Evolutionary conservation across 139 green algal genomes (phyloP), one percentile per base, ranked within the genome.

Genomic region (Mesotaenium endlicherianum): DNA sequence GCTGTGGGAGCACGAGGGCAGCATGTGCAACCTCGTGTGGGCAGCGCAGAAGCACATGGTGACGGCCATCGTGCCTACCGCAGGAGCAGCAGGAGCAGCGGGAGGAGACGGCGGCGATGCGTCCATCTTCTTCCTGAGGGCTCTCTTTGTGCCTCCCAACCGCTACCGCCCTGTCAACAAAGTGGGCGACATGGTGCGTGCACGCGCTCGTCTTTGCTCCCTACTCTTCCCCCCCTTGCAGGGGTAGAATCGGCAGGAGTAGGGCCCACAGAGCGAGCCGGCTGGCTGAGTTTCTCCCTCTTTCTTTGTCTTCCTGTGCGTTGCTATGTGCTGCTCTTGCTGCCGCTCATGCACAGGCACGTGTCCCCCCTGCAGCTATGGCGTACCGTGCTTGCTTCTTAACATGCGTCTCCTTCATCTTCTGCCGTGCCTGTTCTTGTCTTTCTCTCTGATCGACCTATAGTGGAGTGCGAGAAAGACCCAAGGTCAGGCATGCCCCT

Each of bases 141-240:
- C 88, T 0, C 60, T 99, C 34, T 87, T 94, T 1, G 96, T 99
- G 59, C 70, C 95, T 0, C 96, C 96, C 17, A 97, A 97, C 89
- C 92, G 89, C 77, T 96, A 98, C 86, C 91, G 96, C 0, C 95
- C 94, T 26, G 40, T 78, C 26, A 86, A 67, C 74, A 59, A 86
- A 3, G 69, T 92, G 40, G 64, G 70, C 44, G 87, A 90, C 57
- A 84, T 81, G 70, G 77, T 44, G 53, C 26, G 71, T 2, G 1
- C 0, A 1, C 64, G 6, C 64, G 26, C 34, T 4, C 5, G 26
- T 36, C 20, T 4, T 72, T 30, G 2, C 53, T 64, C 53, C 31
- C 53, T n/a, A n/a, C n/a, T n/a, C n/a, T n/a, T n/a, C n/a, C n/a
- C n/a, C n/a, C n/a, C n/a, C n/a, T n/a, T n/a, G n/a, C n/a, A n/a